Evolutionary conservation across 768 basidiomycete genomes (phyloP), one percentile per base, ranked within the genome.

Genomic region (Leccinellum rugosiceps): DNA sequence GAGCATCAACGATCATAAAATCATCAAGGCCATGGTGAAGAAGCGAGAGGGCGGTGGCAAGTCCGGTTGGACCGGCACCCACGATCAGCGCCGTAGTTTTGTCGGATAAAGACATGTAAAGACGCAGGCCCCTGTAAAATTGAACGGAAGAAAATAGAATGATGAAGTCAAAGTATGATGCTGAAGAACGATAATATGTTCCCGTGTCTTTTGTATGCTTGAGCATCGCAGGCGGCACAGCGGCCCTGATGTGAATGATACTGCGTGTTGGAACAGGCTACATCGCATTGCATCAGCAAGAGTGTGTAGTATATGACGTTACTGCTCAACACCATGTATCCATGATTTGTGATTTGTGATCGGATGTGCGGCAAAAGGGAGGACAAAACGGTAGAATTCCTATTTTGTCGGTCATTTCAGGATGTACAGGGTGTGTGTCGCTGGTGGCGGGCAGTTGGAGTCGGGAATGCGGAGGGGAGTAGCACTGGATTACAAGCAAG

Each of bases 21-120:
- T 81, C 75, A 31, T 57, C 64, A 44, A 75, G 72, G 2, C 76
- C 76, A 10, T 79, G 72, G 13, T 76, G 68, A 14, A 71, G 62
- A 5, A 83, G 76, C n/a, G 80, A 75, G 15, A 81, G 63, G 19
- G 81, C 81, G 45, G 74, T 67, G 1, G 77, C 69, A 51, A 83
- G 75, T 10, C 82, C 82, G 0, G 74, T 64, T 23, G 82, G 82
- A n/a, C 82, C 81, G 21, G 78, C 79, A 28, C 80, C 81, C 8
- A 83, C 76, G 28, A 83, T 73, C 49, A 82, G 75, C 28, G 81
- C 67, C 21, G 76, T 76, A 3, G 79, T 77, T 46, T 53, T 64
- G 2, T 60, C 47, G 0, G 77, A 76, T 19, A 76, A 63, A 26
- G 72, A 63, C 60, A 61, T 61, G 32, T 3, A 5, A 11, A 31